Conservation (phyloP, 108 stramenopile genomes). For the Parietichytrium sp. region DNA sequence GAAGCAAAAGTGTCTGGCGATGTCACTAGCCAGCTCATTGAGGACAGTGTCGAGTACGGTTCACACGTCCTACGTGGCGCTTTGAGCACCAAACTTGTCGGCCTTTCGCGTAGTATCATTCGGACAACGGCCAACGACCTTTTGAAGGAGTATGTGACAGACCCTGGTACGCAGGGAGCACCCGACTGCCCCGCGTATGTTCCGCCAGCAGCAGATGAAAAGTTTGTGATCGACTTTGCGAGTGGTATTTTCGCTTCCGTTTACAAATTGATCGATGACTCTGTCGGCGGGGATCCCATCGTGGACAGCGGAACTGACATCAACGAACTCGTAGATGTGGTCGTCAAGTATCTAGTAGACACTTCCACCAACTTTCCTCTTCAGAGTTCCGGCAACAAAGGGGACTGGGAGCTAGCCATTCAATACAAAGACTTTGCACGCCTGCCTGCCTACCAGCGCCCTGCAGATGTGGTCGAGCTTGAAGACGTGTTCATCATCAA, state of each 20-base stretch:
- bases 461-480: not conserved
- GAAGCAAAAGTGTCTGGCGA: not conserved
- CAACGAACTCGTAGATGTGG: slow-evolving; percentile 5
- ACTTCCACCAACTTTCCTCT: not conserved
- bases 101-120: not conserved
- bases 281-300: slow-evolving; percentile 11
- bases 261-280: not conserved
- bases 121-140: not conserved
- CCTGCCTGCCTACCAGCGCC: not conserved
- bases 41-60: not conserved
- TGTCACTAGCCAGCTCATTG: not conserved
- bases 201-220: not conserved
- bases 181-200: not conserved
- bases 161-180: not conserved
- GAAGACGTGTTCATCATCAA: not conserved
- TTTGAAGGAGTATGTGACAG: not conserved
- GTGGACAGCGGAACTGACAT: not conserved
- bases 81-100: not conserved
- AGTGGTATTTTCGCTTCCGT: not conserved
- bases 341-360: not conserved
- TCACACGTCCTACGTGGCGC: not conserved
- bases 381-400: not conserved
- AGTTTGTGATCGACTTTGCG: not conserved
- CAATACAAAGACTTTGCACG: not conserved
- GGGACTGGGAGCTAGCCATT: not conserved